Base-by-base conservation (phyloP, 352 stramenopile species). In the Globisporangium paroecandrum region DNA sequence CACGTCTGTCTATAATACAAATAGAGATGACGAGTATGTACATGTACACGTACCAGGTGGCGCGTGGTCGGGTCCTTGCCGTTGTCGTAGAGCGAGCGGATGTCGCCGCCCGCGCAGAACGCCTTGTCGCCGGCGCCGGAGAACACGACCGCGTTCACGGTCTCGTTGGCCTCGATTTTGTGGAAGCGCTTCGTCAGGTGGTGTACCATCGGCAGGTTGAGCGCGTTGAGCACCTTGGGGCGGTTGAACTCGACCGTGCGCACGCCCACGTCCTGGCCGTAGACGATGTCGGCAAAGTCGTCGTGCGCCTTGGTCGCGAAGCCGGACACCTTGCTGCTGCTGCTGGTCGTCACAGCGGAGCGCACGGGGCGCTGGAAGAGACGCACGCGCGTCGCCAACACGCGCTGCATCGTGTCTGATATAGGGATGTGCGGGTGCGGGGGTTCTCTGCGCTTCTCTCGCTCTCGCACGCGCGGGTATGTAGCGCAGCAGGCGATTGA, bases 91-190 rank as follows among this genome's bases (percentile, higher is more conserved):
- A 98, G 77, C 34, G 81, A 81, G 72, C 93, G 93, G 65, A 99
- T 95, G 79, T 99, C 96, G 38, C 97, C 97, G 56, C 97, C 97
- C 9, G 97, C 95, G 82, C 97, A 99, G 74, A 99, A 99, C 7
- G 93, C 87, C 69, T 92, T 92, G 38, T 78, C 83, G 22, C 91
- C 90, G 29, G 62, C 78, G 27, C 91, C 84, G 12, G 85, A 90
- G 77, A 97, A 95, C 47, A 95, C 74, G 68, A 96, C 79, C 36
- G 85, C 77, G 69, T 94, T 89, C 25, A 96, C 77, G 3, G 81
- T 94, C 34, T 80, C 70, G 73, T 96, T 95, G 36, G 66, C 69
- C 61, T 95, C 82, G 66, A 94, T 89, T 69, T 85, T 87, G 36
- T 89, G 79, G 38, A 98, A 77, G 10, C 89, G 89, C 69, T 96